Evolutionary conservation across 306 rosid genomes (phyloP).

Genomic region (Carpinus viminea): DNA sequence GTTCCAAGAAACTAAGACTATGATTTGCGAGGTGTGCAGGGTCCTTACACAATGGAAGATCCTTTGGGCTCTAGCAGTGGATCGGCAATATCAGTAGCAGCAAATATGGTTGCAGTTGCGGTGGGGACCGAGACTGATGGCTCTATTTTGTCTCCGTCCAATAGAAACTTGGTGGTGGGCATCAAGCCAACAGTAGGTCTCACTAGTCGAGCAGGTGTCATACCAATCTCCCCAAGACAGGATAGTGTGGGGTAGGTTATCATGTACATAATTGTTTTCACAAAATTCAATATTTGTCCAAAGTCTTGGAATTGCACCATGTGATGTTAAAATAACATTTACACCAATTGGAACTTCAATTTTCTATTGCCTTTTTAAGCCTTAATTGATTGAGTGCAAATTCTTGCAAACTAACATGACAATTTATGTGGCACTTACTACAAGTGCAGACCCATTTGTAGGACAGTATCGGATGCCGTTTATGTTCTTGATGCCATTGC

Average conservation of each 20-base stretch:
- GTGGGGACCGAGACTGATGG: constrained; percentile 54
- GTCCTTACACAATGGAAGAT: constrained; percentile 35
- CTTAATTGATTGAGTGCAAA: too few species aligned
- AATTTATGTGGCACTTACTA: too few species aligned
- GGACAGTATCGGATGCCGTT: constrained; percentile 46
- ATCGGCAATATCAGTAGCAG: constrained; percentile 51
- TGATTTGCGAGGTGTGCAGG: constrained; percentile 18
- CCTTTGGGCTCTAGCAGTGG: constrained; percentile 65
- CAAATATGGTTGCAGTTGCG: constrained; percentile 46
- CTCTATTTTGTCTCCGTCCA: constrained; percentile 41
- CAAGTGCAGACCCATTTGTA: constrained; percentile 38
- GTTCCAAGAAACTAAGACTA: background rate
- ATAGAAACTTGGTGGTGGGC: constrained; percentile 28
- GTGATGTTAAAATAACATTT: background rate
- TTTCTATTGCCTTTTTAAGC: too few species aligned
- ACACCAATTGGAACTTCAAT: too few species aligned
- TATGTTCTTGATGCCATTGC: background rate
- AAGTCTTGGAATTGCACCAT: too few species aligned
- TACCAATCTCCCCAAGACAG: constrained; percentile 1
- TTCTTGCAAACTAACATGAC: too few species aligned
- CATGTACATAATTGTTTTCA: too few species aligned
- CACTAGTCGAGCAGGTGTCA: background rate
- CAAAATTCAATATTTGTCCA: background rate
- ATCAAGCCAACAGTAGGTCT: too few species aligned
- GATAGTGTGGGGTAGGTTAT: constrained; percentile 44